Conservation (phyloP, 768 basidiomycete genomes). For the Boletus eberwhitei region DNA sequence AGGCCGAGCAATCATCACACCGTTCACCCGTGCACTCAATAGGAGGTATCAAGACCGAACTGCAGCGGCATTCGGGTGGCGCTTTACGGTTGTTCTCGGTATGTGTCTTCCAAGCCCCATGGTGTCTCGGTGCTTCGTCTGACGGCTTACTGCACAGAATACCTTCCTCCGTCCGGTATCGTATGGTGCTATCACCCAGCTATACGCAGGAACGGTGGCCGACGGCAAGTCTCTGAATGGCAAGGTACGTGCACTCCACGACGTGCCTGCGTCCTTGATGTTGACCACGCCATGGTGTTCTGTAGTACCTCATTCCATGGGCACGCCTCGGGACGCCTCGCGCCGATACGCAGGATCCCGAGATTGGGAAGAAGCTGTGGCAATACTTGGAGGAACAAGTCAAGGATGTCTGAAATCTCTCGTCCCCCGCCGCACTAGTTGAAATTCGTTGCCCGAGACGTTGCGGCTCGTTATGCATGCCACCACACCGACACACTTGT, state of each 20-base stretch:
- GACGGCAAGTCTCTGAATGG: constrained; percentile 43
- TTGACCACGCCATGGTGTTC: background rate
- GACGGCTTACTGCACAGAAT: constrained; percentile 3
- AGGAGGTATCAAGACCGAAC: constrained; percentile 22
- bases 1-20: background rate
- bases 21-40: background rate
- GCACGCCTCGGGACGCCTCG: constrained; percentile 35
- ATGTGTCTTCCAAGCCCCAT: background rate
- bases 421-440: background rate
- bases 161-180: constrained; percentile 27
- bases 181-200: constrained; percentile 46
- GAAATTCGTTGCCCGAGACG: no score
- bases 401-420: constrained; percentile 14
- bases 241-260: constrained; percentile 31
- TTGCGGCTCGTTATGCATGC: no score
- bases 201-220: constrained; percentile 47
- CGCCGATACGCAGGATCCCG: constrained; percentile 33
- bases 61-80: constrained; percentile 14
- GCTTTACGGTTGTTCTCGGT: constrained; percentile 3
- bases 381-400: constrained; percentile 47
- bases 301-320: constrained; percentile 49
- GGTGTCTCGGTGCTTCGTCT: background rate
- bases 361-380: constrained; percentile 40
- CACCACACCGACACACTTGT: no score
- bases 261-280: background rate